These are phyloP conservation scores for Micractinium conductrix DNA, from an alignment of 139 green algal genomes.

Conservation along the genomic window DNA sequence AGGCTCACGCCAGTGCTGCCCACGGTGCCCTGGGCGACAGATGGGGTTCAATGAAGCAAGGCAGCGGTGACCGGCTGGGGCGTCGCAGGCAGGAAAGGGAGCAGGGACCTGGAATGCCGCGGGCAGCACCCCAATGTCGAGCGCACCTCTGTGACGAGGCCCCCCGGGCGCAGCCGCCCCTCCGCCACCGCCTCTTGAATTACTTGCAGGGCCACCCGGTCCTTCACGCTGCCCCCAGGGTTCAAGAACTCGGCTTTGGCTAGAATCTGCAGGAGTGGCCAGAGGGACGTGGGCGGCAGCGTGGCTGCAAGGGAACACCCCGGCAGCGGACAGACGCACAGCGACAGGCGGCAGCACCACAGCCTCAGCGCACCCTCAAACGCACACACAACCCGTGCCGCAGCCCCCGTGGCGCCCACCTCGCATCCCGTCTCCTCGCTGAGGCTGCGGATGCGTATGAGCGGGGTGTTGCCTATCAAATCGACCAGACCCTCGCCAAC, in stretches of 20 bases:
- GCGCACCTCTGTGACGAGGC: slow-evolving; percentile 90
- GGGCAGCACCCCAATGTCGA: too few species aligned
- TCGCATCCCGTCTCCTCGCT: slow-evolving; percentile 82
- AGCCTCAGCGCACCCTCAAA: too few species aligned
- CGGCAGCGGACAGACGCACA: too few species aligned
- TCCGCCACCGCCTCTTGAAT: slow-evolving; percentile 74
- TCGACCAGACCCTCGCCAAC: slow-evolving; percentile 58
- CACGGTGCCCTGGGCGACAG: slow-evolving; percentile 7
- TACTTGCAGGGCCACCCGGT: slow-evolving; percentile 90
- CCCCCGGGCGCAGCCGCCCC: slow-evolving; percentile 68
- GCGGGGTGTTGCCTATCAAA: slow-evolving; percentile 85
- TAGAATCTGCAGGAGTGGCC: slow-evolving; percentile 83
- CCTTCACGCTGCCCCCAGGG: slow-evolving; percentile 91
- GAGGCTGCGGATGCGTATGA: slow-evolving; percentile 79
- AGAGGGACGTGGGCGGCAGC: too few species aligned
- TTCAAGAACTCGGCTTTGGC: slow-evolving; percentile 95
- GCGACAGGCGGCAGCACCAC: too few species aligned
- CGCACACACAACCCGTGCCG: too few species aligned
- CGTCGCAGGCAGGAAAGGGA: neutral
- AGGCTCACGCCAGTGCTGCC: slow-evolving; percentile 88
- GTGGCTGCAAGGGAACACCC: too few species aligned
- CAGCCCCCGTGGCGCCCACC: slow-evolving; percentile 45
- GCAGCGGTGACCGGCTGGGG: neutral
- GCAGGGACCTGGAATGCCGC: neutral
- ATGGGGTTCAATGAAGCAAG: neutral